Base-by-base conservation (phyloP, 495 filamentous ascomycete genomes). In the Penicillium maclennaniae region DNA sequence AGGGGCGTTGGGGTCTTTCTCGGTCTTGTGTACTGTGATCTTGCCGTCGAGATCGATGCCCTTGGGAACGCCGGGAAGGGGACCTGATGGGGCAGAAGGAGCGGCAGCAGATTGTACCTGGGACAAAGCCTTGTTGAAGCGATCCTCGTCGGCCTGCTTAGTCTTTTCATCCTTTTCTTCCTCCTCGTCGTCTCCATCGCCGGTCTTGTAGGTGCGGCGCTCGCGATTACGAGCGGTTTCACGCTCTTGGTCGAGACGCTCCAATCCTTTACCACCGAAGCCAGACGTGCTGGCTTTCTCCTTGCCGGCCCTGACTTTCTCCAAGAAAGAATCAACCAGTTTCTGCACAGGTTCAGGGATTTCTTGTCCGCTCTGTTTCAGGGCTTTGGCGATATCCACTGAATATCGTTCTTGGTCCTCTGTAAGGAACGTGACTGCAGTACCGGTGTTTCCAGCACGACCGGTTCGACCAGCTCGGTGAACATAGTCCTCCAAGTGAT, bases 401-500 rank as follows among this genome's bases (percentile, higher is more conserved):
- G 92, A 84, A 62, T 89, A 97, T 37, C 91, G 86, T 58, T 93
- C 92, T 60, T 99, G 91, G 12, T 95, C 88, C 46, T 88, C 82
- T 1, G 91, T 96, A 47, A 99, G 74, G 68, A 99, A 96, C 0
- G 93, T 97, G 40, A 97, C 88, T 0, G 93, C 95, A 19, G 90
- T 96, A 53, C 95, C 95, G 6, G 81, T 95, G 62, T 96, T 95
- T 25, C 95, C 95, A 25, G 95, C 95, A 69, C 95, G 84, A 6
- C 95, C 95, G 8, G 95, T 99, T 53, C 95, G 84, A 45, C 95
- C 95, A 48, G 88, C 89, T 59, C 95, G 88, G 67, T 99, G 95
- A 9, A 99, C 92, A 62, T 99, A 99, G 65, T 99, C 95, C 71
- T 99, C 95, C 28, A 95, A 74, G 71, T 99, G 95, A 65, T 95